These are phyloP conservation scores for Hymenochaete sp. DNA, from an alignment of 1,284 basidiomycete genomes.

Conservation along the genomic window DNA sequence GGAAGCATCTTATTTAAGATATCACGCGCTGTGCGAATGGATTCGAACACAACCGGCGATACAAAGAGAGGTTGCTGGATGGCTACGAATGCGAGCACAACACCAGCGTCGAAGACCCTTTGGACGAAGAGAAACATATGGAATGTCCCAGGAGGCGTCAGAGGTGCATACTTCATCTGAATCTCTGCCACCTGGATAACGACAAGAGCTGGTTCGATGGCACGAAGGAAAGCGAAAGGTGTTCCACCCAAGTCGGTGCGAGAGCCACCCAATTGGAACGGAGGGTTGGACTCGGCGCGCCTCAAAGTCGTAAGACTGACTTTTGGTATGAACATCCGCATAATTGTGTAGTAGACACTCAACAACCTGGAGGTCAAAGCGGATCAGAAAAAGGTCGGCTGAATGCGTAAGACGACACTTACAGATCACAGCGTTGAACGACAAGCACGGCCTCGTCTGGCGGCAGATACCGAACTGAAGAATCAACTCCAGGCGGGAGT, in stretches of 20 bases:
- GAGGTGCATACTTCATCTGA: conserved; percentile 5
- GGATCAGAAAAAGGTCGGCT: too few species aligned
- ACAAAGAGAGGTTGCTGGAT: conserved; percentile 46
- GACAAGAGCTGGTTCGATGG: conserved; percentile 8
- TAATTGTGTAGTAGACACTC: conserved; percentile 47
- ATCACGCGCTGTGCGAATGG: conserved; percentile 40
- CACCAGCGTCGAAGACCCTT: conserved; percentile 52
- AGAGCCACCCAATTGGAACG: background rate
- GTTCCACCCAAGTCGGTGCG: background rate
- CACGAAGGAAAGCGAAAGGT: conserved; percentile 1
- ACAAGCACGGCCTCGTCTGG: conserved; percentile 27
- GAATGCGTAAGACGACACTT: conserved; percentile 46
- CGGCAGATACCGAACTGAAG: conserved; percentile 22
- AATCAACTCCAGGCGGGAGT: conserved; percentile 16
- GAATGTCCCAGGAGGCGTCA: conserved; percentile 23
- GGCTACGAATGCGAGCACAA: conserved; percentile 51
- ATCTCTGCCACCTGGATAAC: conserved; percentile 9
- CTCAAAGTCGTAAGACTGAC: conserved; percentile 27
- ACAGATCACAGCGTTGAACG: conserved; percentile 49
- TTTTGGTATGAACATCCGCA: conserved; percentile 54
- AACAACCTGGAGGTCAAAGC: too few species aligned
- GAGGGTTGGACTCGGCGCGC: conserved; percentile 3
- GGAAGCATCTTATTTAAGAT: conserved; percentile 32
- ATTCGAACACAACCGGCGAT: conserved; percentile 36
- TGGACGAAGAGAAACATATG: conserved; percentile 32